These are phyloP conservation scores for Solanum pimpinellifolium DNA, from an alignment of 257 asterid species.

Conservation along the genomic window DNA sequence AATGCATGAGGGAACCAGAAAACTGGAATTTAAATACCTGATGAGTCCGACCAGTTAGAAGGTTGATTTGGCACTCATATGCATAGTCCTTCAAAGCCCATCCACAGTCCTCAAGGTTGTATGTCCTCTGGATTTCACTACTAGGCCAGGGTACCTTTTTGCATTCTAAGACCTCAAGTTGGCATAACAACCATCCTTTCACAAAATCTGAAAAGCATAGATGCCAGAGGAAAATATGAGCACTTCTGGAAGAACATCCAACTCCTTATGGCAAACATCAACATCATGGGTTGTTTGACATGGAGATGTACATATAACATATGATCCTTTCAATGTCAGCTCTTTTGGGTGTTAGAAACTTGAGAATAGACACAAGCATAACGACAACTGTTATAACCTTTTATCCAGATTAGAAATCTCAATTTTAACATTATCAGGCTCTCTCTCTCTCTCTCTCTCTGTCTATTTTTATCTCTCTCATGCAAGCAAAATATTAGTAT, in stretches of 20 bases:
- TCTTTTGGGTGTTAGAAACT: not conserved
- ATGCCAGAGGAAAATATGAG: not conserved
- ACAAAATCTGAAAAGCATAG: conserved; percentile 40
- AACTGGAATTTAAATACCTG: conserved; percentile 40
- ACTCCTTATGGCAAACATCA: not conserved
- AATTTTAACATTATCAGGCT: not conserved
- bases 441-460: not conserved
- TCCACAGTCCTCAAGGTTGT: conserved; percentile 57
- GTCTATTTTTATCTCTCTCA: not conserved
- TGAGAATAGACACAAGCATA: not conserved
- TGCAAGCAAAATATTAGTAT: not conserved
- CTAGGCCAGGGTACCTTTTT: conserved; percentile 80
- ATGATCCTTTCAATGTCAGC: not conserved
- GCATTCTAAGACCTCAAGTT: conserved; percentile 93
- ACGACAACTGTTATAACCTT: not conserved
- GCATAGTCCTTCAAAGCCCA: conserved; percentile 70
- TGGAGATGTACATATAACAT: not conserved
- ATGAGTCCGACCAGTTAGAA: conserved; percentile 87
- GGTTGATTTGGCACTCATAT: conserved; percentile 79
- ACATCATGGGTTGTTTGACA: not conserved
- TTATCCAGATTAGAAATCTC: not conserved
- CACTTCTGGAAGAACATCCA: not conserved
- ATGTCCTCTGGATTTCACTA: conserved; percentile 18
- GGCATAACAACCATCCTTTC: conserved; percentile 67
- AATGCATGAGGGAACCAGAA: not conserved